phyloP scores from a whole-genome alignment of 352 stramenopile species.

The Globisporangium spiculum region DNA sequence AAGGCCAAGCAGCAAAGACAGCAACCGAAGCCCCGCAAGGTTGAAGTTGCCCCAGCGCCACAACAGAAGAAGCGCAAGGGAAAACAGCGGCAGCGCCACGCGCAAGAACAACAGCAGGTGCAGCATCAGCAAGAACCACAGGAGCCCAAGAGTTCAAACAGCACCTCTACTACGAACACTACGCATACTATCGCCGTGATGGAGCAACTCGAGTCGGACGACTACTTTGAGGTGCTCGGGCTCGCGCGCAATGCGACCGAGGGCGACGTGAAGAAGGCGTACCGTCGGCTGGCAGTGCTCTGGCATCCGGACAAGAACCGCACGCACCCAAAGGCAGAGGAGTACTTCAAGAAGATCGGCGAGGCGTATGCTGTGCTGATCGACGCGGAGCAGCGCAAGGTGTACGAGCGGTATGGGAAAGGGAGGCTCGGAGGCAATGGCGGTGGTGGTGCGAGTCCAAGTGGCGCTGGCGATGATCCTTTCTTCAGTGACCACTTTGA shows the following conservation, averaged over 20 bases:
- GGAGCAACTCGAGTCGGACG: conserved; percentile 57
- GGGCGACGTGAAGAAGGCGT: conserved; percentile 63
- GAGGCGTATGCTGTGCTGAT: conserved; percentile 89
- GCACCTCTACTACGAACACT: too few species aligned
- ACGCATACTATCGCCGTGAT: conserved; percentile 8
- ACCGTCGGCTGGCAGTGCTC: conserved; percentile 74
- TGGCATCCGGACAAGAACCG: conserved; percentile 95
- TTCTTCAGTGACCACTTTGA: conserved; percentile 6
- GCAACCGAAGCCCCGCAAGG: neutral
- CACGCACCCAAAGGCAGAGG: conserved; percentile 66
- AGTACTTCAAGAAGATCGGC: conserved; percentile 89
- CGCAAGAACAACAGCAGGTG: neutral
- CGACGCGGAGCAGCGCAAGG: conserved; percentile 56
- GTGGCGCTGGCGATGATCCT: neutral
- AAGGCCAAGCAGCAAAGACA: neutral
- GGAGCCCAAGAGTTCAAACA: neutral
- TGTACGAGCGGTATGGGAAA: conserved; percentile 57
- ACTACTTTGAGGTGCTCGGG: conserved; percentile 71
- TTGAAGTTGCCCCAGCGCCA: neutral
- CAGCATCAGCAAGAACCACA: neutral
- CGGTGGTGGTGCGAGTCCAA: neutral
- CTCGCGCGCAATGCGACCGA: conserved; percentile 38
- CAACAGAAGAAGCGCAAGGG: neutral
- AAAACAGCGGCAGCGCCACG: conserved; percentile 1
- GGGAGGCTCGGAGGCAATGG: conserved; percentile 17